Evolutionary conservation across 1,139 yeast species (phyloP).

Genomic region (Lodderomyces orthopsilosis): DNA sequence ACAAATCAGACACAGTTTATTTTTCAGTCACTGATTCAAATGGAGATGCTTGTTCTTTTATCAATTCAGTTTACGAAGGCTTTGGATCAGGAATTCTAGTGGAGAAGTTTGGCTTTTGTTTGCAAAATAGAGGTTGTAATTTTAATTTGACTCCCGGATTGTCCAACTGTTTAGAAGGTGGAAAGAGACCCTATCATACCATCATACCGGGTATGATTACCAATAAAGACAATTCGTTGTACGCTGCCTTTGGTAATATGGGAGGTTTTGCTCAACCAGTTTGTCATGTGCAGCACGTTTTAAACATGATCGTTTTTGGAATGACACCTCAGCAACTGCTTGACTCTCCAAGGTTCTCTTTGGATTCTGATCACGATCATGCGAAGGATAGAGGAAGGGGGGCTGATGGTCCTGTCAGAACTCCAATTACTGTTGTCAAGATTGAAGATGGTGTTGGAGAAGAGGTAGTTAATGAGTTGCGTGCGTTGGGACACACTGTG

Average conservation of each 20-base stretch:
- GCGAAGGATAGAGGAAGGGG: slow-evolving; percentile 57
- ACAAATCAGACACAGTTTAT: slow-evolving; percentile 75
- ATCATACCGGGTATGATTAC: slow-evolving; percentile 78
- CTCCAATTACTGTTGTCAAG: slow-evolving; percentile 56
- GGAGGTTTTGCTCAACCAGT: slow-evolving; percentile 90
- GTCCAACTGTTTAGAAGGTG: slow-evolving; percentile 62
- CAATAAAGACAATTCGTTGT: slow-evolving; percentile 40
- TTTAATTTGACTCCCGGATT: slow-evolving; percentile 61
- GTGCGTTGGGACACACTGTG: slow-evolving; percentile 58
- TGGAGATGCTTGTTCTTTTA: slow-evolving; percentile 82
- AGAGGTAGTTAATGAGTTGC: slow-evolving; percentile 42
- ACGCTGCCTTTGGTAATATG: slow-evolving; percentile 79
- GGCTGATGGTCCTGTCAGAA: slow-evolving; percentile 65
- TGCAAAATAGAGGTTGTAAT: slow-evolving; percentile 77
- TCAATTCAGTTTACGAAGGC: slow-evolving; percentile 67
- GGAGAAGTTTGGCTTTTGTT: slow-evolving; percentile 62
- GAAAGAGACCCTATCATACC: slow-evolving; percentile 79
- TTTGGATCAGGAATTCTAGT: slow-evolving; percentile 78
- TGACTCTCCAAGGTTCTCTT: slow-evolving; percentile 73
- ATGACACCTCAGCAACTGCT: slow-evolving; percentile 71
- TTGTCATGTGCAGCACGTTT: slow-evolving; percentile 76
- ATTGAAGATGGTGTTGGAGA: slow-evolving; percentile 62
- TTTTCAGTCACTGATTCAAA: slow-evolving; percentile 65
- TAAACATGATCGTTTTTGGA: slow-evolving; percentile 62
- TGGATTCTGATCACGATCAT: slow-evolving; percentile 48